Evolutionary conservation across 2,329 filamentous ascomycete species (phyloP).

Genomic region (Endocalyx cinctus): DNA sequence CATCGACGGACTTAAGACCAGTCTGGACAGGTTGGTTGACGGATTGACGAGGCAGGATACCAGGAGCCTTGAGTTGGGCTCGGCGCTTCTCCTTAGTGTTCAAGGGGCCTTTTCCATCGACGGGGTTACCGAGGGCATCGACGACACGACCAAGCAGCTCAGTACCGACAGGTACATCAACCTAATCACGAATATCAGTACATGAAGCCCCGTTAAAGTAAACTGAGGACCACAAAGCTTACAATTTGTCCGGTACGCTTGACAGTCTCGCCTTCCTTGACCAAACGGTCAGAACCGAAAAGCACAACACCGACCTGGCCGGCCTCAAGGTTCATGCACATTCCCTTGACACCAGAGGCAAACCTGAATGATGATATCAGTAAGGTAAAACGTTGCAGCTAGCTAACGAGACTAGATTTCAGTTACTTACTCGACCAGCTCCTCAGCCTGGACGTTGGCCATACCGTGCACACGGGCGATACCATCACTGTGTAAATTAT

Average conservation of each 20-base stretch:
- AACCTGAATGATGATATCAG: too few relatives aligned
- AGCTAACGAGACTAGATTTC: slow-evolving; percentile 9
- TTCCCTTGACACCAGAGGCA: slow-evolving; percentile 99
- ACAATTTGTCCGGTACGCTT: slow-evolving; percentile 99
- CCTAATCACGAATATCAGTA: slow-evolving; percentile 47
- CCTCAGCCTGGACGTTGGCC: slow-evolving; percentile 99
- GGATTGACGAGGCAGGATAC: slow-evolving; percentile 93
- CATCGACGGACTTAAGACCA: slow-evolving; percentile 97
- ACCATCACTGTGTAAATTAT: slow-evolving; percentile 76
- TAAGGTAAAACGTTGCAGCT: too few relatives aligned
- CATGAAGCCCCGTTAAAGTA: too few relatives aligned
- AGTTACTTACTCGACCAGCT: slow-evolving; percentile 92
- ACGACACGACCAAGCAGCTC: slow-evolving; percentile 97
- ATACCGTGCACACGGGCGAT: slow-evolving; percentile 99
- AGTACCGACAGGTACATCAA: slow-evolving; percentile 90
- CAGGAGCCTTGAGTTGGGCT: slow-evolving; percentile 98
- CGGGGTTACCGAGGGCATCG: slow-evolving; percentile 97
- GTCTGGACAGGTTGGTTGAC: slow-evolving; percentile 99
- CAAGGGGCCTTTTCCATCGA: slow-evolving; percentile 97
- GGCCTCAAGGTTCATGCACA: slow-evolving; percentile 99
- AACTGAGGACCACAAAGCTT: too few relatives aligned
- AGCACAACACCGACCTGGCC: slow-evolving; percentile 99
- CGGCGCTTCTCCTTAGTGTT: slow-evolving; percentile 88
- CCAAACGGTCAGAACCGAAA: slow-evolving; percentile 99
- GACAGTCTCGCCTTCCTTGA: slow-evolving; percentile 98